These are phyloP conservation scores for Aspergillus aculeatinus DNA, from an alignment of 2,329 filamentous ascomycete genomes.

Conservation along the genomic window DNA sequence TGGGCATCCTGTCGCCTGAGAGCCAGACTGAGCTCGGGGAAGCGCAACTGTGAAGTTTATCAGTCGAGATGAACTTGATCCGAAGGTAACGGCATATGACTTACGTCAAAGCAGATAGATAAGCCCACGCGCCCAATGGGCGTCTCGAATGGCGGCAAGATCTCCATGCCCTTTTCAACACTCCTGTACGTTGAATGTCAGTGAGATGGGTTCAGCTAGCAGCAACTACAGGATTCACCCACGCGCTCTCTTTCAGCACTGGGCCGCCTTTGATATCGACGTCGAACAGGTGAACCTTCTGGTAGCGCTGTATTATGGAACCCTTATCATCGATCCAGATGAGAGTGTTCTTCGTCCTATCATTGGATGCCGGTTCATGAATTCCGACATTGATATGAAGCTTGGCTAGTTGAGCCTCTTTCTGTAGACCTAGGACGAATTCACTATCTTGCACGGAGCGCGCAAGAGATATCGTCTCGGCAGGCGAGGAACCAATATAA, in stretches of 20 bases:
- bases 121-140: slow-evolving; percentile 72
- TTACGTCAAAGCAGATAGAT: slow-evolving; percentile 82
- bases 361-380: slow-evolving; percentile 65
- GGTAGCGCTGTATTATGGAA: slow-evolving; percentile 64
- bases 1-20: slow-evolving; percentile 68
- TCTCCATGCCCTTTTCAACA: slow-evolving; percentile 65
- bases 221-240: slow-evolving; percentile 14
- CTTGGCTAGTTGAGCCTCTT: slow-evolving; percentile 61
- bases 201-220: neutral
- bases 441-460: slow-evolving; percentile 63
- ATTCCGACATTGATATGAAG: slow-evolving; percentile 83
- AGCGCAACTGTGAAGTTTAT: slow-evolving; percentile 59
- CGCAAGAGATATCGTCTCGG: slow-evolving; percentile 70
- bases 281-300: slow-evolving; percentile 92
- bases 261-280: slow-evolving; percentile 59
- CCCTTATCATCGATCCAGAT: slow-evolving; percentile 66
- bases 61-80: neutral
- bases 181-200: slow-evolving; percentile 39
- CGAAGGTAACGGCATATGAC: slow-evolving; percentile 16
- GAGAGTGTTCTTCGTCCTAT: slow-evolving; percentile 61
- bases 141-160: slow-evolving; percentile 71
- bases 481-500: slow-evolving; percentile 72
- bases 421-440: slow-evolving; percentile 74
- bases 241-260: slow-evolving; percentile 60
- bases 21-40: slow-evolving; percentile 70